Conservation (phyloP, 192 early-diverging fungal species). For the Umbelopsis vinacea region DNA sequence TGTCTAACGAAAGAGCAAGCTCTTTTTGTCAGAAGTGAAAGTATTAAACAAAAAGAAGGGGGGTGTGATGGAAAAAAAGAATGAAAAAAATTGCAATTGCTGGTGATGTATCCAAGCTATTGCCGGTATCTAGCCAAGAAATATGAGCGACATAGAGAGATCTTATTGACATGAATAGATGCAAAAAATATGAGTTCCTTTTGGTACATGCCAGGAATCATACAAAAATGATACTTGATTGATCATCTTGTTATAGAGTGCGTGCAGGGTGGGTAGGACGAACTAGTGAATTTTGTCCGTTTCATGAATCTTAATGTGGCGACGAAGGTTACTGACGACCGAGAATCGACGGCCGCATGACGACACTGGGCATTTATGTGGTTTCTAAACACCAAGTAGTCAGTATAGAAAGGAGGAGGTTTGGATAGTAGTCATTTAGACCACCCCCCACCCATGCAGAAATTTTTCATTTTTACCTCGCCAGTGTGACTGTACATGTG, state of each 20-base stretch:
- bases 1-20: neutral
- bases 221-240: too few relatives aligned
- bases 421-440: too few relatives aligned
- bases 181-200: neutral
- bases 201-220: neutral
- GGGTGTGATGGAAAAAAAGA: neutral
- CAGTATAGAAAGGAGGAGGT: neutral
- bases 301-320: conserved; percentile 62
- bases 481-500: conserved; percentile 48
- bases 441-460: too few relatives aligned
- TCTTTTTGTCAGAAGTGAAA: neutral
- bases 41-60: too few relatives aligned
- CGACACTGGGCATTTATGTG: conserved; percentile 55
- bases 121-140: neutral
- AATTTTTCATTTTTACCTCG: conserved; percentile 28
- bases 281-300: neutral
- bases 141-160: neutral
- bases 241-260: too few relatives aligned
- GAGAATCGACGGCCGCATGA: conserved; percentile 71
- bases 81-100: neutral
- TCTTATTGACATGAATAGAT: neutral
- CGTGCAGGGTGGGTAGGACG: neutral
- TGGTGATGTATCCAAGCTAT: too few relatives aligned
- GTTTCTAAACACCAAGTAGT: conserved; percentile 29
- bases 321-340: conserved; percentile 69